Percentiles rank a stretch among this genome's conserved stretches.
phyloP scores from a whole-genome alignment of 257 asterid genomes.

The Capsicum chinense region DNA sequence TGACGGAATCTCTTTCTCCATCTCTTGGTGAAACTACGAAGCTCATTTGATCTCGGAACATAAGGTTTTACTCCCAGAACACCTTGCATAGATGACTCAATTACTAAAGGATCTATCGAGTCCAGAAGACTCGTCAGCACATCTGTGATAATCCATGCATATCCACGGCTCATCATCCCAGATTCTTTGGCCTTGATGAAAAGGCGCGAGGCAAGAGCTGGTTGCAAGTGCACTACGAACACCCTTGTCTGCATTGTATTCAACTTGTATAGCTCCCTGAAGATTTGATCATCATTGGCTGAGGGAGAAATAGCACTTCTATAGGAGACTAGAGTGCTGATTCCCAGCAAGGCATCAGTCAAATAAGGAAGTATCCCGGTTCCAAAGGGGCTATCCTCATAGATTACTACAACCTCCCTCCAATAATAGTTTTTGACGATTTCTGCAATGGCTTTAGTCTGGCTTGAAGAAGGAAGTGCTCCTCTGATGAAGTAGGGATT shows the following conservation, averaged over 20 bases:
- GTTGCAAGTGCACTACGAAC: constrained; percentile 50
- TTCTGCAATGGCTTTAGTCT: constrained; percentile 55
- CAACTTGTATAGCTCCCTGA: constrained; percentile 41
- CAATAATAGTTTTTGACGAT: constrained; percentile 47
- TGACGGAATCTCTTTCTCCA: constrained; percentile 49
- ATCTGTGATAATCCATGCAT: constrained; percentile 59
- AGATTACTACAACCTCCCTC: constrained; percentile 49
- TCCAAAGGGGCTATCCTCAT: constrained; percentile 47
- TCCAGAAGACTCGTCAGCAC: constrained; percentile 46
- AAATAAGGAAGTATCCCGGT: constrained; percentile 47
- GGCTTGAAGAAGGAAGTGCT: constrained; percentile 48
- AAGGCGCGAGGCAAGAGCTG: constrained; percentile 45
- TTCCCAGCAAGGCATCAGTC: constrained; percentile 39
- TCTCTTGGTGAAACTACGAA: constrained; percentile 36
- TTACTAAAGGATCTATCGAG: constrained; percentile 35
- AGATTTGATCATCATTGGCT: constrained; percentile 44
- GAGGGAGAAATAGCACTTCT: constrained; percentile 45
- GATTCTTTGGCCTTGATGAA: constrained; percentile 45
- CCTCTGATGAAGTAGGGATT: constrained; percentile 52
- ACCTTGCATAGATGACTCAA: constrained; percentile 60
- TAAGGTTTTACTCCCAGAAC: constrained; percentile 55
- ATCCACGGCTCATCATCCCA: constrained; percentile 53
- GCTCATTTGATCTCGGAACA: constrained; percentile 39
- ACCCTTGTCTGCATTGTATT: constrained; percentile 53
- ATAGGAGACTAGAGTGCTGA: constrained; percentile 34